These are phyloP conservation scores for Ophiocytium majus DNA, from an alignment of 352 stramenopile species.

Conservation along the genomic window DNA sequence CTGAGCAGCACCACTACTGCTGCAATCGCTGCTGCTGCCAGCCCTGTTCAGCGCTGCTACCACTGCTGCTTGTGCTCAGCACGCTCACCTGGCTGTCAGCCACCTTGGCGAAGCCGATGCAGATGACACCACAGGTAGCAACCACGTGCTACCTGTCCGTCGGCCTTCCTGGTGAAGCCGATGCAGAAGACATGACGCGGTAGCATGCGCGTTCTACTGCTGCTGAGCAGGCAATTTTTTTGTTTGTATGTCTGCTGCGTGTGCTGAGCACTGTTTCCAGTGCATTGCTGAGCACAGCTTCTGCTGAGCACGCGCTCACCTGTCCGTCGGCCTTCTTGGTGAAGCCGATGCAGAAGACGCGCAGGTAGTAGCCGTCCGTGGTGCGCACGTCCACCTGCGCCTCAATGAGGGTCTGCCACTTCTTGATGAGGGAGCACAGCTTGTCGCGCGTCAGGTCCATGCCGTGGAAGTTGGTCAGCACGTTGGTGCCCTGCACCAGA, in stretches of 20 bases:
- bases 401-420: slow-evolving; percentile 99
- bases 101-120: too few species aligned
- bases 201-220: too few species aligned
- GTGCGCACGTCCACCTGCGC: slow-evolving; percentile 97
- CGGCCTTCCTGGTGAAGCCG: slow-evolving; percentile 98
- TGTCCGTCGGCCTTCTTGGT: slow-evolving; percentile 98
- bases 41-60: too few species aligned
- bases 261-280: too few species aligned
- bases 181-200: slow-evolving; percentile 99
- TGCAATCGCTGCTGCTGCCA: too few species aligned
- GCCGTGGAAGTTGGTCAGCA: slow-evolving; percentile 83
- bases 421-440: slow-evolving; percentile 99
- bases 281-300: too few species aligned
- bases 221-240: too few species aligned
- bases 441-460: slow-evolving; percentile 96
- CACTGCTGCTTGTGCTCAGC: too few species aligned
- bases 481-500: slow-evolving; percentile 67
- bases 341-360: slow-evolving; percentile 99
- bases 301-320: slow-evolving; percentile 98
- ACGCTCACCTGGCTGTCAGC: too few species aligned
- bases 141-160: slow-evolving; percentile 98
- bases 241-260: too few species aligned
- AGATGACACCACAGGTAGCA: too few species aligned
- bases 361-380: slow-evolving; percentile 97
- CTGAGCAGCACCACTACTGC: too few species aligned